These are phyloP conservation scores for Reticulascus tulasneorum DNA, from an alignment of 2,329 filamentous ascomycete species.

Conservation along the genomic window DNA sequence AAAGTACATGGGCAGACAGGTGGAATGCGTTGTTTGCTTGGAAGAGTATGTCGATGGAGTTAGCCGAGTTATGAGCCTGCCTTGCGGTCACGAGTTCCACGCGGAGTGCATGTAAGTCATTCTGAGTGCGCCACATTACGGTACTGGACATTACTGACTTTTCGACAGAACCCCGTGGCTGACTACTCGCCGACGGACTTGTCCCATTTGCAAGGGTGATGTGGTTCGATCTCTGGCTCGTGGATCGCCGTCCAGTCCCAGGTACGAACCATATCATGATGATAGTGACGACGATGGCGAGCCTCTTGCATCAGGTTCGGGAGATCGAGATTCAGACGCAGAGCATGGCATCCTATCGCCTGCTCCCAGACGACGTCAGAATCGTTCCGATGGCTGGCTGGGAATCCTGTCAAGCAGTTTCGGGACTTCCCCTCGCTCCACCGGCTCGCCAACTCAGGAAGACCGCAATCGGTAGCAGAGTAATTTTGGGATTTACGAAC, in stretches of 20 bases:
- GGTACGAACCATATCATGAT: conserved; percentile 53
- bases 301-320: conserved; percentile 24
- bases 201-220: conserved; percentile 97
- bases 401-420: conserved; percentile 29
- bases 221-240: conserved; percentile 70
- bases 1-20: conserved; percentile 63
- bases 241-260: conserved; percentile 45
- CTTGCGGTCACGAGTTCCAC: conserved; percentile 97
- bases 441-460: conserved; percentile 8
- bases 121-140: background rate
- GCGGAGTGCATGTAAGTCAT: conserved; percentile 91
- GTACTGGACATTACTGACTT: conserved; percentile 16
- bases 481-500: background rate
- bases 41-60: conserved; percentile 96
- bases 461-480: conserved; percentile 8
- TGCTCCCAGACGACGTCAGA: conserved; percentile 14
- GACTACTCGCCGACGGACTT: conserved; percentile 91
- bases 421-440: conserved; percentile 6
- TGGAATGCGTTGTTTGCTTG: conserved; percentile 93
- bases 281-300: conserved; percentile 45
- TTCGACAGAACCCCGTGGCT: conserved; percentile 84
- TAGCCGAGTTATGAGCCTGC: conserved; percentile 92
- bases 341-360: conserved; percentile 37
- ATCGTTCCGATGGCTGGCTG: conserved; percentile 32
- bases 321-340: conserved; percentile 31